phyloP scores from a whole-genome alignment of 495 filamentous ascomycete species.

The Entonaema liquescens region DNA sequence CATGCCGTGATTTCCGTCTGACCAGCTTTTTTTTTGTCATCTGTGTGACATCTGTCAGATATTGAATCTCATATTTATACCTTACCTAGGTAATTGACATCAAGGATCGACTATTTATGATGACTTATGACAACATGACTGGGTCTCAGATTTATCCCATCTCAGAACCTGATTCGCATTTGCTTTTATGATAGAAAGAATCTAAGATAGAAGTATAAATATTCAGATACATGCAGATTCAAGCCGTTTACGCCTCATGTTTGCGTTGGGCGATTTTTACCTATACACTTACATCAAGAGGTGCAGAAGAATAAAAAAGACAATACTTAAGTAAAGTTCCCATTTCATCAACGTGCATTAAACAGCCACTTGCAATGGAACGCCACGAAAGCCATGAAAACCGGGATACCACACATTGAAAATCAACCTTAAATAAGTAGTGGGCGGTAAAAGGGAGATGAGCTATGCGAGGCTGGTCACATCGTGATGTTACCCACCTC shows the following conservation, averaged over 20 bases:
- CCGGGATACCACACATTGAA: neutral
- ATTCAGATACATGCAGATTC: neutral
- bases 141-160: neutral
- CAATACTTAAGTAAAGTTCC: too few species aligned
- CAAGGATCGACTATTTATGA: neutral
- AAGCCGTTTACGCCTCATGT: neutral
- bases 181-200: neutral
- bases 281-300: too few species aligned
- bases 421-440: slow-evolving; percentile 1
- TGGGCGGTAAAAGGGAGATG: slow-evolving; percentile 18
- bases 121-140: neutral
- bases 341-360: neutral
- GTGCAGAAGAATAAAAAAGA: too few species aligned
- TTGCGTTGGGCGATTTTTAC: too few species aligned
- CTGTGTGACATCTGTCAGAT: neutral
- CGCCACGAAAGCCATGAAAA: neutral
- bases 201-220: neutral
- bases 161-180: neutral
- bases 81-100: neutral
- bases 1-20: slow-evolving; percentile 10
- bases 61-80: neutral
- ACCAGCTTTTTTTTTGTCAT: neutral
- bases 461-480: slow-evolving; percentile 24
- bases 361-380: neutral
- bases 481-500: neutral